Evolutionary conservation across 2,329 filamentous ascomycete species (phyloP).

Genomic region (Sporothrix inflata): DNA sequence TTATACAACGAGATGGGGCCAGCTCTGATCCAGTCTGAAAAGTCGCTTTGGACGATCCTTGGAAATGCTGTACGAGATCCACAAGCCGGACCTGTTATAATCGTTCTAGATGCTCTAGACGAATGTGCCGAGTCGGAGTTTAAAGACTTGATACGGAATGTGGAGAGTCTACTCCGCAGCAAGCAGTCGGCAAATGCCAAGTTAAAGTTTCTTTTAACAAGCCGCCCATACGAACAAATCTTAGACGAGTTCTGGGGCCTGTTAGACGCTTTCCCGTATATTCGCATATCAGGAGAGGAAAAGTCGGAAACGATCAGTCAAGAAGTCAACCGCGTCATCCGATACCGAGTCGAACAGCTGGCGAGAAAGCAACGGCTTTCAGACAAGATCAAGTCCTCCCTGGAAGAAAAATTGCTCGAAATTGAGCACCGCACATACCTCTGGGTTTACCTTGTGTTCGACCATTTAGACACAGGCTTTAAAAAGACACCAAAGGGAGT

Average conservation of each 20-base stretch:
- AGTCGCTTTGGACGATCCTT: conserved; percentile 43
- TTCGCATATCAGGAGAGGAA: conserved; percentile 29
- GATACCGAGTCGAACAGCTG: conserved; percentile 22
- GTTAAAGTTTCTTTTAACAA: conserved; percentile 1
- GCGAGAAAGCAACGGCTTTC: conserved; percentile 13
- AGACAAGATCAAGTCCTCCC: conserved; percentile 25
- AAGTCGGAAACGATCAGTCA: conserved; percentile 27
- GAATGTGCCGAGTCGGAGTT: conserved; percentile 30
- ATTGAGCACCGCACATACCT: conserved; percentile 44
- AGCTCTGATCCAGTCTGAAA: conserved; percentile 35
- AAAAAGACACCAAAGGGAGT: conserved; percentile 33
- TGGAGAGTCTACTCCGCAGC: neutral
- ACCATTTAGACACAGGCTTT: conserved; percentile 22
- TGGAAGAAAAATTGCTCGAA: conserved; percentile 35
- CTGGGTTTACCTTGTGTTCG: conserved; percentile 31
- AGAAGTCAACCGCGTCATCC: conserved; percentile 29
- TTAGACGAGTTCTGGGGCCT: neutral
- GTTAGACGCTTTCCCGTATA: neutral
- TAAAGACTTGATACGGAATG: neutral
- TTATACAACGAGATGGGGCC: conserved; percentile 37
- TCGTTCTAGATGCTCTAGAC: conserved; percentile 48
- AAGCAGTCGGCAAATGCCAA: neutral
- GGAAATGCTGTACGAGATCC: conserved; percentile 37
- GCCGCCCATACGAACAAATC: neutral
- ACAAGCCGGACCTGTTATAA: conserved; percentile 39